These are phyloP conservation scores for Hypomyces rosellus DNA, from an alignment of 2,329 filamentous ascomycete genomes.

Conservation along the genomic window DNA sequence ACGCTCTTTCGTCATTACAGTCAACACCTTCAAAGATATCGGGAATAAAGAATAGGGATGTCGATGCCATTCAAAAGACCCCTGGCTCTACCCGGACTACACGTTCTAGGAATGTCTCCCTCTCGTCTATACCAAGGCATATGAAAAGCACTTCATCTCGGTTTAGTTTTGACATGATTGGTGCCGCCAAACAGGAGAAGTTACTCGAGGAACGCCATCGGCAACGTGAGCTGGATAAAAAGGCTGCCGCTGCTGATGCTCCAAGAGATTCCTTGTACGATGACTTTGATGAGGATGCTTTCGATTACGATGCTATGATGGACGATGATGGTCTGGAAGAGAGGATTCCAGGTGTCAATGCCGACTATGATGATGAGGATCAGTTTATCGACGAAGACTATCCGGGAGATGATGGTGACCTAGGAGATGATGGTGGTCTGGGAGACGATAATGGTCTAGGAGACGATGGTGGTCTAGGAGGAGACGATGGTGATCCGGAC, in stretches of 20 bases:
- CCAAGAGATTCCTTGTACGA: slow-evolving; percentile 50
- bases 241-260: slow-evolving; percentile 33
- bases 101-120: slow-evolving; percentile 48
- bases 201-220: slow-evolving; percentile 67
- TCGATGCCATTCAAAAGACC: slow-evolving; percentile 15
- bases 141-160: slow-evolving; percentile 73
- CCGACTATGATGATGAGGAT: slow-evolving; percentile 39
- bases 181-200: slow-evolving; percentile 61
- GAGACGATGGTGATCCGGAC: slow-evolving; percentile 37
- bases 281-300: slow-evolving; percentile 55
- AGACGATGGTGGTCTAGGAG: slow-evolving; percentile 17
- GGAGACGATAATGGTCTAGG: slow-evolving; percentile 16
- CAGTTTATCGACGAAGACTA: slow-evolving; percentile 34
- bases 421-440: slow-evolving; percentile 1
- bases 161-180: slow-evolving; percentile 77
- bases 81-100: slow-evolving; percentile 24
- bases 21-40: slow-evolving; percentile 16
- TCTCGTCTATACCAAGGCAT: slow-evolving; percentile 51
- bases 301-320: slow-evolving; percentile 59
- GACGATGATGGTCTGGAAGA: slow-evolving; percentile 62
- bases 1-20: slow-evolving; percentile 15
- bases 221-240: slow-evolving; percentile 58
- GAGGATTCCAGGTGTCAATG: slow-evolving; percentile 54
- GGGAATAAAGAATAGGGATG: slow-evolving; percentile 15
- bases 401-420: slow-evolving; percentile 1